phyloP scores from a whole-genome alignment of 2,329 filamentous ascomycete species.

The Dactylonectria macrodidyma region DNA sequence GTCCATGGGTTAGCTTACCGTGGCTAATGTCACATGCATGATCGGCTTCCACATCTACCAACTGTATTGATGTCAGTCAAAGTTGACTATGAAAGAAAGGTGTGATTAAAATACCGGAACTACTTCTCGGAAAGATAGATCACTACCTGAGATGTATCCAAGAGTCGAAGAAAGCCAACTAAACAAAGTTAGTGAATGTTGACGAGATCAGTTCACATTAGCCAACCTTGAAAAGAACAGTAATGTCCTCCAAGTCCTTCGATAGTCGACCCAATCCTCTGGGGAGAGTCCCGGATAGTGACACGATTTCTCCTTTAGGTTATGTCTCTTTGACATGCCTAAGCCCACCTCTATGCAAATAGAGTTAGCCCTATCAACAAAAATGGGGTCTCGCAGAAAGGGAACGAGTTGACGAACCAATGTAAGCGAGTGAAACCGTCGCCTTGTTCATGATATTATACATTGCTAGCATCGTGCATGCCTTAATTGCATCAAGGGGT shows the following conservation, averaged over 20 bases:
- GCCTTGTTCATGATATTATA: constrained; percentile 35
- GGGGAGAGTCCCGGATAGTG: background rate
- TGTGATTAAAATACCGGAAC: background rate
- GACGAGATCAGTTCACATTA: background rate
- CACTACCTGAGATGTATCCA: background rate
- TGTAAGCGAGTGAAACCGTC: constrained; percentile 27
- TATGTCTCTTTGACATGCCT: constrained; percentile 2
- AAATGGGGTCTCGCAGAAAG: background rate
- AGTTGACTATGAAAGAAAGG: background rate
- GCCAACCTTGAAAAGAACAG: constrained; percentile 23
- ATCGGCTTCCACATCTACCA: background rate
- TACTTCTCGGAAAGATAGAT: background rate
- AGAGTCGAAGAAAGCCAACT: constrained; percentile 13
- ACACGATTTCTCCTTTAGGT: constrained; percentile 10
- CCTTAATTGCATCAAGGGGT: constrained; percentile 26
- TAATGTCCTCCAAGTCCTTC: constrained; percentile 27
- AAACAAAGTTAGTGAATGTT: background rate
- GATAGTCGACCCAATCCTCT: constrained; percentile 19
- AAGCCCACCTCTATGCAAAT: background rate
- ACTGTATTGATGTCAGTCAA: background rate
- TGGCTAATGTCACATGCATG: background rate
- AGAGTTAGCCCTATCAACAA: background rate
- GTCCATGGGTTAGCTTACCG: background rate
- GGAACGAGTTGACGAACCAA: background rate
- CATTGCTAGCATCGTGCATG: constrained; percentile 28